Evolutionary conservation across 2,329 filamentous ascomycete species (phyloP).

Genomic region (Raffaelea albimanens): DNA sequence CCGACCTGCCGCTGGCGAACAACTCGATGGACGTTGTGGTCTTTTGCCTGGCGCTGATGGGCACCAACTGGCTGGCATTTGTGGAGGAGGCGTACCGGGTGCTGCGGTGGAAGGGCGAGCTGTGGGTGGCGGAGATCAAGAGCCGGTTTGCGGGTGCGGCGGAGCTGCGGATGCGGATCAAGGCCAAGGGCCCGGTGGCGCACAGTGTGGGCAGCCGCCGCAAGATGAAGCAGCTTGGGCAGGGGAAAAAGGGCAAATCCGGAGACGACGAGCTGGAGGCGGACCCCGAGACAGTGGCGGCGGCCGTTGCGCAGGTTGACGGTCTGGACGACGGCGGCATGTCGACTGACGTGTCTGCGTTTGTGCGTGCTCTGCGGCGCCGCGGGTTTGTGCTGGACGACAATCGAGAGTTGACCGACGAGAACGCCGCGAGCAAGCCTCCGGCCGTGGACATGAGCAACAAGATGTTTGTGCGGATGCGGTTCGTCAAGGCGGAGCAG

Average conservation of each 20-base stretch:
- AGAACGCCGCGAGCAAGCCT: slow-evolving; percentile 10
- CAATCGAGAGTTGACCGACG: slow-evolving; percentile 20
- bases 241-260: slow-evolving; percentile 33
- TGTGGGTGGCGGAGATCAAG: slow-evolving; percentile 97
- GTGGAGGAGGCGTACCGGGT: slow-evolving; percentile 92
- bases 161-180: slow-evolving; percentile 14
- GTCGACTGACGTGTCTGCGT: slow-evolving; percentile 79
- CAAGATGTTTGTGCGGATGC: slow-evolving; percentile 98
- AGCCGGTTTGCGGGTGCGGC: slow-evolving; percentile 59
- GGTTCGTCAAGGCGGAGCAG: slow-evolving; percentile 75
- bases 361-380: slow-evolving; percentile 71
- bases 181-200: slow-evolving; percentile 37
- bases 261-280: slow-evolving; percentile 34
- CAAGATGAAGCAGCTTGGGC: slow-evolving; percentile 29
- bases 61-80: slow-evolving; percentile 96
- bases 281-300: slow-evolving; percentile 60
- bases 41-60: slow-evolving; percentile 96
- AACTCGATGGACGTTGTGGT: slow-evolving; percentile 76
- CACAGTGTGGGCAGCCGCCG: slow-evolving; percentile 62
- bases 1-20: slow-evolving; percentile 66
- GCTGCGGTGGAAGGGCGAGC: slow-evolving; percentile 85
- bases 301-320: slow-evolving; percentile 53
- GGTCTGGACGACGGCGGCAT: slow-evolving; percentile 53
- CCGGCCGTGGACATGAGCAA: slow-evolving; percentile 70
- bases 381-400: slow-evolving; percentile 71